Evolutionary conservation across 1,284 basidiomycete species (phyloP), one percentile per base, ranked within the genome.

Genomic region (Puccinia brachypodii): DNA sequence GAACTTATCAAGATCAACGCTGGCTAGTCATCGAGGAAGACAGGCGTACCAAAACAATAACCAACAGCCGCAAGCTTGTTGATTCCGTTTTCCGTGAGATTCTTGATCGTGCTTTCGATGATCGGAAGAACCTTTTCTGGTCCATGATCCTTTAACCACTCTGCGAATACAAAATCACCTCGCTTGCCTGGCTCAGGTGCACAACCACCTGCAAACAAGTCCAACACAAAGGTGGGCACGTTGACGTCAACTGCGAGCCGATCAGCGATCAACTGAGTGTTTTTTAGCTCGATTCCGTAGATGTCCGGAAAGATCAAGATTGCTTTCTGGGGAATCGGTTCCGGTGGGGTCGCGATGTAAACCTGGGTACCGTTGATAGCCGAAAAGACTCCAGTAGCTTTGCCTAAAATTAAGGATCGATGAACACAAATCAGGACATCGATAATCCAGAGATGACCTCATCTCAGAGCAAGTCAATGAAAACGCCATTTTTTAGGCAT

Each of bases 231-330:
- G 19, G 79, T 72, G 25, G 79, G 19, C 11, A 81, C 9, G 33
- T 73, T 73, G 38, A 81, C 14, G n/a, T 81, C 58, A 31, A 44
- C 31, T 8, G 79, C 58, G 42, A 81, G 47, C 53, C 69, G 33
- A 72, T 81, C 79, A 28, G 71, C 33, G 16, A 81, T 50, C 36
- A 81, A 56, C 14, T 74, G 69, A 2, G 58, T 36, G 47, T 81
- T 81, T 25, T 50, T 74, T 19, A 81, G 36, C 22, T 73, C 25
- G 13, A 81, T 31, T 50, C 71, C 79, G 40, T 28, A 81, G 28
- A 73, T 50, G 44, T 81, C 79, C 36, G 79, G 79, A 40, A 64
- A 72, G 11, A 81, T 64, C 58, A 81, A 47, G 16, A 81, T 73
- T 19, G 60, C 79, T 62, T 81, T 81, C 9, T 66, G 36, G n/a